phyloP scores from a whole-genome alignment of 805 yeast species.

The Pichia phayaonensis region DNA sequence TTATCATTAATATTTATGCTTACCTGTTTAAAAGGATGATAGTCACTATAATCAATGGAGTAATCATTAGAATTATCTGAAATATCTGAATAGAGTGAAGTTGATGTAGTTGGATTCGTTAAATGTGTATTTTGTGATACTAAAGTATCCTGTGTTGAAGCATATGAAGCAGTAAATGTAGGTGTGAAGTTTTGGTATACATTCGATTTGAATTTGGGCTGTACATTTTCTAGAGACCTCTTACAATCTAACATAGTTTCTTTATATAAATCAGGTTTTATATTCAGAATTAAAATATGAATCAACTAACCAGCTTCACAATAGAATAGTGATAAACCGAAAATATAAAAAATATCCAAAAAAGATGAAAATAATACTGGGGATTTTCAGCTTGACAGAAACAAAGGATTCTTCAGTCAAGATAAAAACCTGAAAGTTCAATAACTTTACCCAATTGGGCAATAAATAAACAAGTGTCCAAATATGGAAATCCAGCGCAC shows the following conservation, averaged over 20 bases:
- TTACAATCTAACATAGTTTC: neutral
- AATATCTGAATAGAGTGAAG: neutral
- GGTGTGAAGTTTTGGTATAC: neutral
- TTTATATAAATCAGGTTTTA: too few species aligned
- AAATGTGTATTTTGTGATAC: neutral
- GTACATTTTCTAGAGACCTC: neutral
- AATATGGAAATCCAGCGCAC: neutral
- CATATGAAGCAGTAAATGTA: neutral
- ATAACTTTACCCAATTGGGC: slow-evolving; percentile 4
- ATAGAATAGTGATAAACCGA: too few species aligned
- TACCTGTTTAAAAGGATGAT: neutral
- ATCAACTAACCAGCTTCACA: too few species aligned
- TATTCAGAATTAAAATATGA: too few species aligned
- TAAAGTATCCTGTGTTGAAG: slow-evolving; percentile 2
- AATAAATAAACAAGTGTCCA: neutral
- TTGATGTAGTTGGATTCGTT: neutral
- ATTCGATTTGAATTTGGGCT: neutral
- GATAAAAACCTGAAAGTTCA: neutral
- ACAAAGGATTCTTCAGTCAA: neutral
- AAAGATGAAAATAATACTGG: neutral
- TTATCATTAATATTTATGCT: neutral
- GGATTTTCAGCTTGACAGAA: neutral
- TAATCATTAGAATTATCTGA: neutral
- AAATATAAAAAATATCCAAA: too few species aligned
- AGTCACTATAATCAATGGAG: neutral